Conservation (phyloP, 31 red algal species). For the Asparagopsis taxiformis region DNA sequence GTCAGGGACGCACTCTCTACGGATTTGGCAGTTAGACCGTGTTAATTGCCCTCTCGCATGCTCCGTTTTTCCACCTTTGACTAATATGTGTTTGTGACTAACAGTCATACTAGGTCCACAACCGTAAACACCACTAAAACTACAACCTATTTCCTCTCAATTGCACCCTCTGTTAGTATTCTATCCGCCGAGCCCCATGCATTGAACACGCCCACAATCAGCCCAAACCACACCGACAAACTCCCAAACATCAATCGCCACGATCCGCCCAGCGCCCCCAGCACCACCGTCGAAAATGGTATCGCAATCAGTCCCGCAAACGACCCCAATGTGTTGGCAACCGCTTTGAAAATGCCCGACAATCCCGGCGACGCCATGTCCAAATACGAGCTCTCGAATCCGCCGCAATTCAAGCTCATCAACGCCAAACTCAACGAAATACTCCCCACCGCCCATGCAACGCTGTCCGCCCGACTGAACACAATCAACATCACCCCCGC, state of each 20-base stretch:
- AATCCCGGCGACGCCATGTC: slow-evolving; percentile 46
- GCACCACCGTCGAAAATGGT: slow-evolving; percentile 45
- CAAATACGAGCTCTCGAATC: slow-evolving; percentile 42
- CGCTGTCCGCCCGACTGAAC: slow-evolving; percentile 21
- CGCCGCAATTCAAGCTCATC: slow-evolving; percentile 43
- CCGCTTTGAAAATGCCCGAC: slow-evolving; percentile 56
- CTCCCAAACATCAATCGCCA: slow-evolving; percentile 51
- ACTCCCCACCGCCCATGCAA: slow-evolving; percentile 16
- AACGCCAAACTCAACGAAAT: slow-evolving; percentile 47
- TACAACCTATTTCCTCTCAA: too few relatives aligned
- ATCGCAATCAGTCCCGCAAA: slow-evolving; percentile 50
- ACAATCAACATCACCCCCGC: slow-evolving; percentile 32
- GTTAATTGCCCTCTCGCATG: too few relatives aligned
- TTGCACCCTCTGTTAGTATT: too few relatives aligned
- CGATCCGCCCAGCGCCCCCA: slow-evolving; percentile 31
- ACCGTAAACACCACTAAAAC: too few relatives aligned
- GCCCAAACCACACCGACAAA: slow-evolving; percentile 23
- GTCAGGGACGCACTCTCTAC: slow-evolving; percentile 98
- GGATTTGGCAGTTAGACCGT: slow-evolving; percentile 93
- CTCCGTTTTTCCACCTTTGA: too few relatives aligned
- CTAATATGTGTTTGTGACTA: too few relatives aligned
- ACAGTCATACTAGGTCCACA: too few relatives aligned
- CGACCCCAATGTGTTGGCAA: slow-evolving; percentile 38
- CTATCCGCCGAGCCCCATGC: too few relatives aligned
- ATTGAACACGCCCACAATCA: slow-evolving; percentile 29